Conservation (phyloP, 441 rosid genomes). For the Bocquillonia castaneifolia region DNA sequence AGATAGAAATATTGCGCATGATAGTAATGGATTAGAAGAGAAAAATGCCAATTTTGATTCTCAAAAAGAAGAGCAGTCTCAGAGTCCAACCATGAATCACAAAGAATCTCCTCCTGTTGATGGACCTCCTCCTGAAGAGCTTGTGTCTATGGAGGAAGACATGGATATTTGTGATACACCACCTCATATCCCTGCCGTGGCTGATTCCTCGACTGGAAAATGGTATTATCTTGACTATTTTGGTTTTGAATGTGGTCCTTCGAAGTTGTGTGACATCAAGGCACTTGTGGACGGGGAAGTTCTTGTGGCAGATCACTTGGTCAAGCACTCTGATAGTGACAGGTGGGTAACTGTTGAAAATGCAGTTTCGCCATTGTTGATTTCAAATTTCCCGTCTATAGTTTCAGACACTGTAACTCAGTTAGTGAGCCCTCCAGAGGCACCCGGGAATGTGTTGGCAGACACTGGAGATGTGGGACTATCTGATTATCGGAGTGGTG, state of each 20-base stretch:
- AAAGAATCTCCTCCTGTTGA: slow-evolving; percentile 45
- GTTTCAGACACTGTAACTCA: slow-evolving; percentile 70
- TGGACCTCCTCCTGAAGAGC: slow-evolving; percentile 60
- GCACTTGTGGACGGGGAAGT: slow-evolving; percentile 73
- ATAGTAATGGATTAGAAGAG: slow-evolving; percentile 39
- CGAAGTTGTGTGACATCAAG: slow-evolving; percentile 72
- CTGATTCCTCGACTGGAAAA: slow-evolving; percentile 64
- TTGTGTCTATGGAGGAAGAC: slow-evolving; percentile 98
- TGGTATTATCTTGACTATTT: slow-evolving; percentile 93
- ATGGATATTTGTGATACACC: slow-evolving; percentile 99
- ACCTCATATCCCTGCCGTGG: slow-evolving; percentile 65
- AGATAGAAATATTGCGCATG: slow-evolving; percentile 36
- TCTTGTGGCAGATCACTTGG: slow-evolving; percentile 83
- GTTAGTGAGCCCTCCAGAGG: slow-evolving; percentile 91
- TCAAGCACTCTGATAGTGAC: slow-evolving; percentile 75
- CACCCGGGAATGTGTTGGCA: slow-evolving; percentile 81
- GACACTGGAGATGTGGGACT: slow-evolving; percentile 54
- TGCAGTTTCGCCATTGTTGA: slow-evolving; percentile 79
- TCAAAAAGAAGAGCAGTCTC: slow-evolving; percentile 47
- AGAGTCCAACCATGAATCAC: slow-evolving; percentile 37
- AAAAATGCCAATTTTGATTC: slow-evolving; percentile 43
- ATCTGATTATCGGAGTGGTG: slow-evolving; percentile 30
- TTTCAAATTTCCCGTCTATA: slow-evolving; percentile 53
- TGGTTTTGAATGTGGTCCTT: slow-evolving; percentile 88
- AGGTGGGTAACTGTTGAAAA: slow-evolving; percentile 97